Conservation (phyloP, 352 stramenopile species). For the Globisporangium apiculatum region DNA sequence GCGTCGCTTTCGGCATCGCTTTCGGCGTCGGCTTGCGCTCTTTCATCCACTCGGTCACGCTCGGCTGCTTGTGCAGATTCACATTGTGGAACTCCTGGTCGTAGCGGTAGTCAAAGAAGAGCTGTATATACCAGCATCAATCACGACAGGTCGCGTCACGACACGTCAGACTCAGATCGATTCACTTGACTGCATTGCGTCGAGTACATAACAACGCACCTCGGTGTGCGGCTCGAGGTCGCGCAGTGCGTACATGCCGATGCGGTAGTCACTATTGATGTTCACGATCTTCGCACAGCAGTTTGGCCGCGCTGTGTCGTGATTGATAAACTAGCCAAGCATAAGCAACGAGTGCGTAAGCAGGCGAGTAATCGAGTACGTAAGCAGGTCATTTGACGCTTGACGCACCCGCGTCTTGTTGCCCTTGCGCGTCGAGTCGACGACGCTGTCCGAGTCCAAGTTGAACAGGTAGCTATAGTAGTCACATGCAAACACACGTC, state of each 20-base stretch:
- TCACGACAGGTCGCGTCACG: neutral
- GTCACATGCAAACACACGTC: neutral
- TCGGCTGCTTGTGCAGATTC: slow-evolving; percentile 54
- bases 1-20: neutral
- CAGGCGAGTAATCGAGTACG: too few species aligned
- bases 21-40: slow-evolving; percentile 9
- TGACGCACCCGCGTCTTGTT: slow-evolving; percentile 88
- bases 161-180: too few species aligned
- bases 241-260: slow-evolving; percentile 89
- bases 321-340: slow-evolving; percentile 80
- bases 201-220: slow-evolving; percentile 21
- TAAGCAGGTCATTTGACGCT: too few species aligned
- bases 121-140: slow-evolving; percentile 27
- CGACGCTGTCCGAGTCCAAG: slow-evolving; percentile 85
- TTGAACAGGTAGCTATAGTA: slow-evolving; percentile 90
- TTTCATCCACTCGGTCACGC: slow-evolving; percentile 65
- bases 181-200: neutral
- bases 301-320: slow-evolving; percentile 77
- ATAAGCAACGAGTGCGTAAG: too few species aligned
- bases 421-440: slow-evolving; percentile 92
- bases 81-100: slow-evolving; percentile 61
- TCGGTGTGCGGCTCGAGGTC: slow-evolving; percentile 87
- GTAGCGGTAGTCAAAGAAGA: slow-evolving; percentile 85
- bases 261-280: slow-evolving; percentile 89
- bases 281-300: slow-evolving; percentile 87